Percentiles rank a stretch among this genome's conserved stretches.
Conservation (phyloP, 495 filamentous ascomycete genomes). For the Penicillium steckii region DNA sequence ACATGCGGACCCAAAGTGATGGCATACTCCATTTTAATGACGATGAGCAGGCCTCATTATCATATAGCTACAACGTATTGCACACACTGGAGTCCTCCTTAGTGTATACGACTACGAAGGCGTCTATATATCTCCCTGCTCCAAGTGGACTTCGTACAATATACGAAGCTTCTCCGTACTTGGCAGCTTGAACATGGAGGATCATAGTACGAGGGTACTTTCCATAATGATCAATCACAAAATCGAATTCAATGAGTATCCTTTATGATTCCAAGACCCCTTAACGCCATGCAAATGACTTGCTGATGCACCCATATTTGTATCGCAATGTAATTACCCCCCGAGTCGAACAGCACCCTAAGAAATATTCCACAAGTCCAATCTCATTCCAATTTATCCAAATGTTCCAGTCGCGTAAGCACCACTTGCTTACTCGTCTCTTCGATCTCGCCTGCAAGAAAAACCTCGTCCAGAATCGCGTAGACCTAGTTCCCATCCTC, state of each 20-base stretch:
- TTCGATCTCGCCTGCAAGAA: conserved; percentile 95
- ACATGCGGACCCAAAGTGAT: conserved; percentile 22
- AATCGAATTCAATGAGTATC: neutral
- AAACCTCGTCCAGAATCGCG: conserved; percentile 96
- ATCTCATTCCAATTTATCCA: conserved; percentile 88
- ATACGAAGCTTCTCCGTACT: too few species aligned
- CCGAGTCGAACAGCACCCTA: neutral
- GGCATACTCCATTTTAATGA: conserved; percentile 9
- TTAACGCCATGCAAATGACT: conserved; percentile 28
- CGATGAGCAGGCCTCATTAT: neutral
- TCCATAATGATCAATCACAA: neutral
- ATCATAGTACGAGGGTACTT: too few species aligned
- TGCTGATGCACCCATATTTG: conserved; percentile 2
- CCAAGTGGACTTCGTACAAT: too few species aligned
- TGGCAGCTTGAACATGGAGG: too few species aligned
- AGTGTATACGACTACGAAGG: too few species aligned
- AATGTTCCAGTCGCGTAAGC: conserved; percentile 85
- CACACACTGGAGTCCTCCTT: too few species aligned
- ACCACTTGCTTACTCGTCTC: conserved; percentile 99
- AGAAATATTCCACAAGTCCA: too few species aligned
- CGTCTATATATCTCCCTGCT: too few species aligned
- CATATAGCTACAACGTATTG: neutral
- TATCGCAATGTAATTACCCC: neutral
- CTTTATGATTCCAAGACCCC: conserved; percentile 1
- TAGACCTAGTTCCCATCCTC: conserved; percentile 66